Conservation (phyloP, 1,284 basidiomycete species). For the Sparassis latifolia region DNA sequence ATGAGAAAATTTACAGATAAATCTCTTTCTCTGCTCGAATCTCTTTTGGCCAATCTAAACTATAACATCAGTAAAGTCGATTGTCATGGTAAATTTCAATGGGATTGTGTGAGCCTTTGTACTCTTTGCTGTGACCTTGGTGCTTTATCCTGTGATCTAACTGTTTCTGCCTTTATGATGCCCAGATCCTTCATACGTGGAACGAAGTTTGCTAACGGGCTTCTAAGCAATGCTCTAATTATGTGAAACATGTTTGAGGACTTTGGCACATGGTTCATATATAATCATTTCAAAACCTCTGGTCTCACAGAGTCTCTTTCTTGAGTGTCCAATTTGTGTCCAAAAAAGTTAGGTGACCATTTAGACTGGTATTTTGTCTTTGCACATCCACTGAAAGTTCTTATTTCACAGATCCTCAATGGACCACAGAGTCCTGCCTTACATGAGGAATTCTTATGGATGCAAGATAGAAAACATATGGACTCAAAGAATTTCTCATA, state of each 20-base stretch:
- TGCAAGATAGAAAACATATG: background rate
- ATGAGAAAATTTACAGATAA: background rate
- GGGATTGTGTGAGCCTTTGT: background rate
- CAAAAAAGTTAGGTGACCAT: background rate
- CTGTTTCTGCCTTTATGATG: background rate
- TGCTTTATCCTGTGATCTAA: background rate
- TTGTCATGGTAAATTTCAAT: background rate
- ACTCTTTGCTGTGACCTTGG: background rate
- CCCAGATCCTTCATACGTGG: conserved; percentile 1
- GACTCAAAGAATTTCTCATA: background rate
- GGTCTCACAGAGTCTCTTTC: background rate
- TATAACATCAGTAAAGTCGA: background rate
- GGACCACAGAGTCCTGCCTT: background rate
- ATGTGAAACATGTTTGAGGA: background rate
- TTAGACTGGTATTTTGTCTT: background rate
- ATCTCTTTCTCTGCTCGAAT: background rate
- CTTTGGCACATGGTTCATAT: conserved; percentile 1
- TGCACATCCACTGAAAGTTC: background rate
- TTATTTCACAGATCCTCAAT: background rate
- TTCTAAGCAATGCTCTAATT: conserved; percentile 1
- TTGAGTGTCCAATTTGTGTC: conserved; percentile 1
- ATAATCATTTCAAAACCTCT: conserved; percentile 1
- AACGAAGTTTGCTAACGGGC: conserved; percentile 1
- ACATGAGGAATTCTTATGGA: background rate
- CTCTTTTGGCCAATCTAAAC: background rate